Base-by-base conservation (phyloP, 2,329 filamentous ascomycete species). In the Hymenoscyphus albidus region DNA sequence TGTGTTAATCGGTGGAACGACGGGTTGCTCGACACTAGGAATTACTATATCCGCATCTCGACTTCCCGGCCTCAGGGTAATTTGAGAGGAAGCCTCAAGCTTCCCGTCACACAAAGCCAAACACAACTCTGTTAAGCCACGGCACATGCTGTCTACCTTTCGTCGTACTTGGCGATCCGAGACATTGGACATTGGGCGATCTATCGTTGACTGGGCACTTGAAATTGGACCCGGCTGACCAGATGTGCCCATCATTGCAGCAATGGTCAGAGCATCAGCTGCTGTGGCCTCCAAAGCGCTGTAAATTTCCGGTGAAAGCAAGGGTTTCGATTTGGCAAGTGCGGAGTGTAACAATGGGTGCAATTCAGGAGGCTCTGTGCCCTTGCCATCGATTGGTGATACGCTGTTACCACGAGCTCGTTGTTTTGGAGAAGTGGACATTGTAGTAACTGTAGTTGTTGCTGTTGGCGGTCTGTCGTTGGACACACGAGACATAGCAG, bases 111-210 rank as follows among this genome's bases (percentile, higher is more conserved):
- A 88, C 62, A 99, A 80, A 0, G 93, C 91, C 63, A 99, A 85
- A 74, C 92, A 97, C 6, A 99, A 82, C 76, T 99, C 95, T 0
- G 94, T 98, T 69, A 99, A 79, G 73, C 91, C 95, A 62, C 94
- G 89, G 76, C 95, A 98, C 74, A 99, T 87, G 73, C 90, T 93
- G 74, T 99, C 94, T 35, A 92, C 92, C 77, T 97, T 97, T 67
- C 94, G 87, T 59, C 93, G 87, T 16, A 97, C 82, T 74, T 96
- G 92, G 60, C 95, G 87, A 75, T 99, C 94, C 0, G 91, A 88
- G 12, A 88, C 78, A 13, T 79, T 77, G 31, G 65, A 61, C 27
- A 65, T 74, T 71, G 58, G 73, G 68, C 48, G 18, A 42, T 62
- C 78, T 77, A 40, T 79, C 77, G 38, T 88, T 22, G 74, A 74